Conservation (phyloP, 2,329 filamentous ascomycete species). For the Harringtonia aguacate region DNA sequence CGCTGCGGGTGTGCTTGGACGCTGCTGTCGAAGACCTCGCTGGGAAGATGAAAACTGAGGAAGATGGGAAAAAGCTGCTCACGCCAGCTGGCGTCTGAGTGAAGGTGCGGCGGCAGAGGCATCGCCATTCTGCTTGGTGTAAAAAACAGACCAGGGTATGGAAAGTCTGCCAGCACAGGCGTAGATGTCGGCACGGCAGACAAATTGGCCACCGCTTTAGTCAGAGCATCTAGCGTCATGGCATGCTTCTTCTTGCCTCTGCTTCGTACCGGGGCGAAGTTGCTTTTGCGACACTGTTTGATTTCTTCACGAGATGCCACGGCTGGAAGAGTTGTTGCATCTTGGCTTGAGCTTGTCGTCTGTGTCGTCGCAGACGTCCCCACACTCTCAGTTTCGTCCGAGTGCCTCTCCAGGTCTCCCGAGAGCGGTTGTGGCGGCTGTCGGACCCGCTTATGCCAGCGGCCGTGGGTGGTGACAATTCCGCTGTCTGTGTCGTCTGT, state of each 20-base stretch:
- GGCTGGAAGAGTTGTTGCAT: too few species aligned
- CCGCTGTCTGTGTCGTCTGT: background rate
- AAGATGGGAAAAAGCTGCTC: constrained; percentile 12
- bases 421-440: background rate
- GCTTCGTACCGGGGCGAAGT: background rate
- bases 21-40: constrained; percentile 2
- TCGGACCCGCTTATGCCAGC: constrained; percentile 8
- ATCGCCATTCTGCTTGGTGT: background rate
- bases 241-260: background rate
- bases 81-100: constrained; percentile 7
- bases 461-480: constrained; percentile 8
- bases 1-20: background rate
- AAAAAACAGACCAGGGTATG: too few species aligned
- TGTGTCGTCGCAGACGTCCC: too few species aligned
- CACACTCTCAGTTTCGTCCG: background rate
- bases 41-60: constrained; percentile 7
- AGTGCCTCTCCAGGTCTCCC: background rate
- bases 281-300: background rate
- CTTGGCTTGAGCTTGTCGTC: too few species aligned
- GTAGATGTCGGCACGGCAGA: background rate
- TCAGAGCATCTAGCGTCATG: background rate
- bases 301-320: background rate
- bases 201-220: background rate
- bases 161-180: too few species aligned
- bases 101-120: background rate